Evolutionary conservation across 108 stramenopile genomes (phyloP).

Genomic region (Pseudonitzschia multiseries): DNA sequence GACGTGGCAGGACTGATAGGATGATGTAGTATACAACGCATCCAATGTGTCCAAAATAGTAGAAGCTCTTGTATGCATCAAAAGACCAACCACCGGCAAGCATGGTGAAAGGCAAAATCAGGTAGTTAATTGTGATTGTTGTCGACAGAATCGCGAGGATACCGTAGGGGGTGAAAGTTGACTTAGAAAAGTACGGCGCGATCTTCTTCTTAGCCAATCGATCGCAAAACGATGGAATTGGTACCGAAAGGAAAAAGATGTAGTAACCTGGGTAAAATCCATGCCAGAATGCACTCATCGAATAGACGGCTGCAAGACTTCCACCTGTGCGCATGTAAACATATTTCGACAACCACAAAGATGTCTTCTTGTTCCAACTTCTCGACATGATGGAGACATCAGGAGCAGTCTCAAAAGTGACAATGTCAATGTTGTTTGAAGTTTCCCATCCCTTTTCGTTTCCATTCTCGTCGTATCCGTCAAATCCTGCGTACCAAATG

Average conservation of each 20-base stretch:
- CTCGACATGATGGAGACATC: slow-evolving; percentile 80
- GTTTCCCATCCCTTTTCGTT: slow-evolving; percentile 85
- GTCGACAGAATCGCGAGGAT: slow-evolving; percentile 69
- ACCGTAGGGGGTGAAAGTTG: slow-evolving; percentile 72
- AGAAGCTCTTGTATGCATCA: slow-evolving; percentile 68
- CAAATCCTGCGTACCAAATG: slow-evolving; percentile 92
- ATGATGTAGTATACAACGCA: slow-evolving; percentile 59
- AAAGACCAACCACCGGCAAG: slow-evolving; percentile 68
- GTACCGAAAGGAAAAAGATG: slow-evolving; percentile 91
- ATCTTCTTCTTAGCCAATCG: slow-evolving; percentile 87
- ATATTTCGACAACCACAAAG: slow-evolving; percentile 91
- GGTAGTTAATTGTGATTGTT: slow-evolving; percentile 70
- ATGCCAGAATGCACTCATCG: slow-evolving; percentile 94
- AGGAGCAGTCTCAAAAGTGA: slow-evolving; percentile 89
- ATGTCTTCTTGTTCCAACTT: slow-evolving; percentile 97
- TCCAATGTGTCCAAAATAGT: slow-evolving; percentile 80
- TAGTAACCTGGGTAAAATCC: slow-evolving; percentile 98
- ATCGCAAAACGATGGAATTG: slow-evolving; percentile 76
- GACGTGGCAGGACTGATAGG: slow-evolving; percentile 63
- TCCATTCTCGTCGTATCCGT: slow-evolving; percentile 88
- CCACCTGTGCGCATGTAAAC: slow-evolving; percentile 93
- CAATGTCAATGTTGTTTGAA: slow-evolving; percentile 90
- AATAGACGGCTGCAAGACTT: slow-evolving; percentile 82
- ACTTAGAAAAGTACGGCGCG: slow-evolving; percentile 70
- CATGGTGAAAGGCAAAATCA: slow-evolving; percentile 77